phyloP scores from a whole-genome alignment of 139 green algal species.

The Diplosphaera chodatii region DNA sequence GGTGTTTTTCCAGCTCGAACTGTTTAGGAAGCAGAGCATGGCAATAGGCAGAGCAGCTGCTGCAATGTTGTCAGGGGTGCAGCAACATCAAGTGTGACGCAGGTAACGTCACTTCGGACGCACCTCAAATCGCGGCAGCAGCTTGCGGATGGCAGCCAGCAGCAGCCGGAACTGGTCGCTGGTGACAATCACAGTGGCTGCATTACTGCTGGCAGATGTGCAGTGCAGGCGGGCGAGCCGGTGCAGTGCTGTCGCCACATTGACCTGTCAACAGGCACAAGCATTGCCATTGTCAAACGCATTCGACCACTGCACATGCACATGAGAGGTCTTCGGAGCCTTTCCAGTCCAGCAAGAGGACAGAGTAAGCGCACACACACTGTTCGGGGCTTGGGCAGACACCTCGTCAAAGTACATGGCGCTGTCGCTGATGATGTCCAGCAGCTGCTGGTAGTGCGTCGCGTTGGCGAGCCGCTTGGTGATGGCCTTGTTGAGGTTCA shows the following conservation, averaged over 20 bases:
- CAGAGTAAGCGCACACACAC: too few relatives aligned
- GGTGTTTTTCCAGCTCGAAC: too few relatives aligned
- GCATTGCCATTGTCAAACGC: too few relatives aligned
- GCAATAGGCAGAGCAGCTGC: too few relatives aligned
- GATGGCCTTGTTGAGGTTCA: slow-evolving; percentile 34
- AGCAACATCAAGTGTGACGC: too few relatives aligned
- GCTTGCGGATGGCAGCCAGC: slow-evolving; percentile 13
- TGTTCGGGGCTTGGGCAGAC: neutral
- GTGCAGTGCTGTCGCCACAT: slow-evolving; percentile 37
- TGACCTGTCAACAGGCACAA: slow-evolving; percentile 7
- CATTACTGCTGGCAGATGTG: neutral
- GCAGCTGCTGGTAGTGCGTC: slow-evolving; percentile 26
- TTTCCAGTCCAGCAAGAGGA: too few relatives aligned
- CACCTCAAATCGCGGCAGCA: slow-evolving; percentile 35
- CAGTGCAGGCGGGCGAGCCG: slow-evolving; percentile 33
- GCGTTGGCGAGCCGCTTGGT: slow-evolving; percentile 25
- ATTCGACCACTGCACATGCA: too few relatives aligned
- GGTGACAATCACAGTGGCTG: slow-evolving; percentile 10
- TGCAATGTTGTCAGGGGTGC: too few relatives aligned
- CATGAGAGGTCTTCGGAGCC: too few relatives aligned
- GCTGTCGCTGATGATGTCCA: slow-evolving; percentile 18
- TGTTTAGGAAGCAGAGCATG: too few relatives aligned
- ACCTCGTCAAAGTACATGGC: slow-evolving; percentile 27
- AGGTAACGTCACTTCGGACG: too few relatives aligned
- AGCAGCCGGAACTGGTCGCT: slow-evolving; percentile 24